Base-by-base conservation (phyloP, 2,329 filamentous ascomycete species). In the Annulohypoxylon truncatum region DNA sequence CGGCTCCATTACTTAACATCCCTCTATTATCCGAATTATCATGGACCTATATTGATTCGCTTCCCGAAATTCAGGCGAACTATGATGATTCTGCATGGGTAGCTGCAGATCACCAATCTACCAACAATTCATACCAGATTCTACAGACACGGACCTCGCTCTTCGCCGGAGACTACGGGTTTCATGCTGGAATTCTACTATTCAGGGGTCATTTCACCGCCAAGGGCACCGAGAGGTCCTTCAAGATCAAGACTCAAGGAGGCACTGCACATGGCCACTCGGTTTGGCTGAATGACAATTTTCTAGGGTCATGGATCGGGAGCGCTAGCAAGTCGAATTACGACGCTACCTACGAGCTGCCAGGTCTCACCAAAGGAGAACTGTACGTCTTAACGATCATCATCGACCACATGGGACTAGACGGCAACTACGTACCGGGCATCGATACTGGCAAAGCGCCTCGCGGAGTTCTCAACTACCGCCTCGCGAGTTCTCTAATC, bases 21-120 rank as follows among this genome's bases (percentile, higher is more conserved):
- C 90, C 91, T 0, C 78, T 85, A 6, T 80, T 94, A 1, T 80
- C 82, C 13, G 75, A 79, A 0, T 76, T 92, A 10, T 77, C 84
- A 0, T 95, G 92, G 92, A 88, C 87, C 73, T 88, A 87, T 61
- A 72, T 92, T 20, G 87, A 95, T 75, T 87, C 86, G 0, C 85
- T 96, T 0, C 92, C 92, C 0, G 92, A 95, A 75, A 81, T 92
- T 5, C 76, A 84, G 52, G 67, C 82, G 0, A 77, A 77, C 1
- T 95, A 94, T 71, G 87, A 92, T 56, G 92, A 96, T 75, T 84
- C 84, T 3, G 77, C 78, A 4, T 96, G 92, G 92, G 82, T 83
- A 0, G 71, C 75, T 0, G 91, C 91, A 0, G 79, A 89, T 63
- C 81, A 87, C 6, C 81, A 40, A 7, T 69, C 82, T 4, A 89